Evolutionary conservation across 2,329 filamentous ascomycete species (phyloP), one percentile per base, ranked within the genome.

Genomic region (Hypomyces rosellus): DNA sequence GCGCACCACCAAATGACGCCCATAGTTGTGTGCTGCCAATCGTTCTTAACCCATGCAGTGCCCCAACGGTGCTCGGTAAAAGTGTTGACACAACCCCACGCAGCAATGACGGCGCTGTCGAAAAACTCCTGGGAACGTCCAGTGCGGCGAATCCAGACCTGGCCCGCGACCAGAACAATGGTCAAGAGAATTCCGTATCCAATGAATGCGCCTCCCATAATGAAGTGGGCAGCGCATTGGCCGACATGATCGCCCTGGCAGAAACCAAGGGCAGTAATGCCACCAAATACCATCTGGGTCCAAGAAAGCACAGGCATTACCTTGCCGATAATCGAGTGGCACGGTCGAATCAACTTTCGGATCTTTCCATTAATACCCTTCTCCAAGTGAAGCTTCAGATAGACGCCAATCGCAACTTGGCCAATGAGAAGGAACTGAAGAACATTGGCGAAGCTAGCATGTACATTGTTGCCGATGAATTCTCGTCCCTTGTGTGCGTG

Each of bases 1-100:
- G 93, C 92, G 61, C 84, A 88, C 92, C 92, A 99, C 93, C 93
- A 99, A 46, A 99, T 84, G 55, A 99, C 82, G n/a, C 93, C 93
- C 92, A 99, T 97, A n/a, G 88, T 89, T 0, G 93, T 99, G 68
- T 99, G 93, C 68, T 99, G 92, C 72, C 96, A 82, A 67, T 99
- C 93, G 63, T 96, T 97, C 69, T 81, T 83, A 47, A 87, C 89
- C 93, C 93, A 99, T 0, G 81, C 78, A 1, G 77, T 77, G 49
- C 93, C 93, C 93, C 93, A 99, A 47, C 87, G 82, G 65, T 99
- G 93, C 69, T 97, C 93, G 15, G 93, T 99, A 60, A 99, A 97
- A 8, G 93, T 97, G 69, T 97, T 99, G 69, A 99, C 85, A 64
- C 89, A 95, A 34, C 92, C 93, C 93, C 93, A 99, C 1, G 86